Conservation (phyloP, 192 early-diverging fungal species). For the Backusella parvicylindrica region DNA sequence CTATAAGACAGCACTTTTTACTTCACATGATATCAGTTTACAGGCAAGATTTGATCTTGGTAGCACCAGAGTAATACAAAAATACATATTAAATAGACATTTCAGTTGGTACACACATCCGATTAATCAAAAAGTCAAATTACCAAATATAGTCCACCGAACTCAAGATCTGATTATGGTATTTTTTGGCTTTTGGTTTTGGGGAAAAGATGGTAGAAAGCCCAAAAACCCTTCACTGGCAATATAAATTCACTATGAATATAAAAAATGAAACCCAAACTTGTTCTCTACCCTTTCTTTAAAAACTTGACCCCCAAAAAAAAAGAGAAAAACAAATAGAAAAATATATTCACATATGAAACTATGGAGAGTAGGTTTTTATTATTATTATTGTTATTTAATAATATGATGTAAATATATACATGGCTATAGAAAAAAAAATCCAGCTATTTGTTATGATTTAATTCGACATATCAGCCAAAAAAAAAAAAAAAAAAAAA, state of each 20-base stretch:
- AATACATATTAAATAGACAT: constrained; percentile 3
- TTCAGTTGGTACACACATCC: background rate
- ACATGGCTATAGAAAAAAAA: too few species aligned
- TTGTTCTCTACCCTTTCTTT: background rate
- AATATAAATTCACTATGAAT: background rate
- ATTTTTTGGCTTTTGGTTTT: background rate
- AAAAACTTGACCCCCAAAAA: background rate
- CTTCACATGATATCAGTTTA: constrained; percentile 1
- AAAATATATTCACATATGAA: too few species aligned
- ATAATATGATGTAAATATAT: too few species aligned
- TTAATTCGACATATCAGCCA: too few species aligned
- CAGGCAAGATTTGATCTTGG: background rate
- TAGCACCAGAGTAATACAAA: background rate
- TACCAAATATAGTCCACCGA: background rate
- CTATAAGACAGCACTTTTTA: background rate
- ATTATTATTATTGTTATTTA: too few species aligned
- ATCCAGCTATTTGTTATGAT: too few species aligned
- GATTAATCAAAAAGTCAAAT: constrained; percentile 1
- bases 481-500: too few species aligned
- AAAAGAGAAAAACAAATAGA: too few species aligned
- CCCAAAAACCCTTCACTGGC: background rate
- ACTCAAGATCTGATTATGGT: background rate
- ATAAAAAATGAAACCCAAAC: background rate
- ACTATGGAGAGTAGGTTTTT: too few species aligned
- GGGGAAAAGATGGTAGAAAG: background rate